Evolutionary conservation across 2,329 filamentous ascomycete genomes (phyloP), one percentile per base, ranked within the genome.

Genomic region (Xylariaceae sp.): DNA sequence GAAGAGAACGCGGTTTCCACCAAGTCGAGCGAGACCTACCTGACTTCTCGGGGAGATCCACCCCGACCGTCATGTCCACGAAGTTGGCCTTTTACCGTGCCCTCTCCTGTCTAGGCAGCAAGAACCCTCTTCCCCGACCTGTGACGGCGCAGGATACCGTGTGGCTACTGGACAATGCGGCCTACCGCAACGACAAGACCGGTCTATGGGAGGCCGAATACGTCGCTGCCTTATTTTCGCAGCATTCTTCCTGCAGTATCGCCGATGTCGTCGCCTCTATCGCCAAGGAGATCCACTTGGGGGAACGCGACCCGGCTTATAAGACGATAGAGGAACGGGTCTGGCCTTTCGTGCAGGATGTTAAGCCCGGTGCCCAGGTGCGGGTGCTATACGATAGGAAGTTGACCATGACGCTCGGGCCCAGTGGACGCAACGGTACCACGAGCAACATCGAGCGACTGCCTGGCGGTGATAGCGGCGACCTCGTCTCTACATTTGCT

Each of bases 131-230:
- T 9, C 76, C 80, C 0, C 79, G 79, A 45, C 73, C 77, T 35
- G 80, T 89, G 46, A 79, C 83, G 52, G 75, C 77, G 12, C 73
- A 81, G 40, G 87, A 96, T 68, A 83, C 81, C 11, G 84, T 96
- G 41, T 96, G 92, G 92, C 75, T 96, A 6, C 76, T 96, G 47
- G 91, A 97, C 74, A 96, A 94, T 66, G 92, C 88, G 2, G 91
- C 91, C 3, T 92, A 87, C 68, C 81, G 83, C 57, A 72, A 74
- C 45, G 65, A 72, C 19, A 64, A 70, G 55, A 70, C 72, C 1
- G 73, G 72, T 51, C 70, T 67, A 50, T 96, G 91, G 90, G 79
- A 88, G 65, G 87, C 87, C 30, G 89, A 96, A 67, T 91, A 91
- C 58, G 84, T 95, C 0, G 83, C 87, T 2, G 89, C 88, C 44